A percentile compares a stretch with the other conserved stretches of the same genome.
These are phyloP conservation scores for Sclerotinia trifoliorum DNA, from an alignment of 2,329 filamentous ascomycete genomes.

Conservation along the genomic window DNA sequence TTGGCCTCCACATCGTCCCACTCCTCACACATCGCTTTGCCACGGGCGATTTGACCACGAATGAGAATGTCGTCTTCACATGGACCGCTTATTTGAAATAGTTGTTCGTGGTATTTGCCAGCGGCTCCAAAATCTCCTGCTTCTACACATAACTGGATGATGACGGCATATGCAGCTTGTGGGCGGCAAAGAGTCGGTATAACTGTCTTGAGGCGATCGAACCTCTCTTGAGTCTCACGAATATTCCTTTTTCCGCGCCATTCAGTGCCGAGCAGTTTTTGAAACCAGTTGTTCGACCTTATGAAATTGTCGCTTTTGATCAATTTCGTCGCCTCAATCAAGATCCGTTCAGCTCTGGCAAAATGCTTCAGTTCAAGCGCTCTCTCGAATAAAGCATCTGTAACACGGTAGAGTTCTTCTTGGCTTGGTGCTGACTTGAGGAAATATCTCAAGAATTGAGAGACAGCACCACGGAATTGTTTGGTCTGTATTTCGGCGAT, in stretches of 20 bases:
- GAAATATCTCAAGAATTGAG: conserved; percentile 15
- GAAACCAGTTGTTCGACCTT: conserved; percentile 32
- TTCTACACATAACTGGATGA: conserved; percentile 39
- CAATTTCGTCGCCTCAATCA: conserved; percentile 29
- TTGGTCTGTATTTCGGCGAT: conserved; percentile 29
- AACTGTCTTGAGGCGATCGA: conserved; percentile 31
- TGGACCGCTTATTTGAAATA: conserved; percentile 22
- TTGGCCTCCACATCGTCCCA: conserved; percentile 36
- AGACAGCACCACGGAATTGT: conserved; percentile 24
- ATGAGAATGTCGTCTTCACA: conserved; percentile 30
- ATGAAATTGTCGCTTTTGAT: conserved; percentile 28
- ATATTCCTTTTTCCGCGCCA: conserved; percentile 36
- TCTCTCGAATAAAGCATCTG: conserved; percentile 30
- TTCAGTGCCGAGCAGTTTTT: conserved; percentile 34
- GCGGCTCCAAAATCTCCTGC: conserved; percentile 33
- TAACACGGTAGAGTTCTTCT: conserved; percentile 28
- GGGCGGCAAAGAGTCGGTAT: conserved; percentile 27
- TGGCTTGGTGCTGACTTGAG: conserved; percentile 24
- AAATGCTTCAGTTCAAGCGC: conserved; percentile 27
- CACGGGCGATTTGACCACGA: conserved; percentile 38
- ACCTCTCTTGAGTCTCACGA: conserved; percentile 30
- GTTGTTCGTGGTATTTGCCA: conserved; percentile 29
- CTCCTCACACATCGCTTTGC: conserved; percentile 36
- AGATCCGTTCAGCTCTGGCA: conserved; percentile 31
- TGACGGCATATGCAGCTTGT: conserved; percentile 34